Evolutionary conservation across 495 filamentous ascomycete genomes (phyloP), one percentile per base, ranked within the genome.

Genomic region (Podospora sp.): DNA sequence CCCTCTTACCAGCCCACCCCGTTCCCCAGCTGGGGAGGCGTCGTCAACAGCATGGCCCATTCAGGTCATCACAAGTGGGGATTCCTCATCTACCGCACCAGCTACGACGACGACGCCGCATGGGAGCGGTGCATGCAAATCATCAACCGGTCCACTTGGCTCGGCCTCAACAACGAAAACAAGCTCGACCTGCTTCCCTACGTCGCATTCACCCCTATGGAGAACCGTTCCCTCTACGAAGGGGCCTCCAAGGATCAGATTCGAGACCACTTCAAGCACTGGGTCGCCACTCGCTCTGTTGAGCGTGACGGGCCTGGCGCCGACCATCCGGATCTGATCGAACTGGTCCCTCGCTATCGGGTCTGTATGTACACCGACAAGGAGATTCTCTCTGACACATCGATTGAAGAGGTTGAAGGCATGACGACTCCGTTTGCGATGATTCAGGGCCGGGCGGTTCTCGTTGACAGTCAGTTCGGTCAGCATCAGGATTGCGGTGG

Each of bases 11-110:
- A 46, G 14, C 40, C 40, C 40, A 6, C 40, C 16, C 40, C 4
- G 16, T 46, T 46, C 12, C 2, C 40, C 12, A 14, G 5, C 40
- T 46, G 16, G 40, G 40, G 40, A 46, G 16, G 40, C 40, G 40
- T 46, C 27, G 63, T 68, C 6, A 2, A 27, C 29, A 56, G 60
- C 18, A 25, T 68, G 50, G 40, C 57, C 65, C 27, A 49, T 12
- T 40, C 65, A 6, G 49, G 61, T 1, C 65, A 68, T 35, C 33
- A n/a, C 2, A 68, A 51, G 78, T 71, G 65, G 69, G 69, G 69
- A 3, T 71, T 71, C 49, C 65, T 71, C 62, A 35, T 71, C 24
- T 71, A 71, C 49, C 69, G 66, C 36, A 62, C 63, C 21, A 46
- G 33, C 52, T 68, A 71, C 66, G 62, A 46, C 62, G 66, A 71